phyloP scores from a whole-genome alignment of 1,284 basidiomycete genomes.

The Athelia sp. region DNA sequence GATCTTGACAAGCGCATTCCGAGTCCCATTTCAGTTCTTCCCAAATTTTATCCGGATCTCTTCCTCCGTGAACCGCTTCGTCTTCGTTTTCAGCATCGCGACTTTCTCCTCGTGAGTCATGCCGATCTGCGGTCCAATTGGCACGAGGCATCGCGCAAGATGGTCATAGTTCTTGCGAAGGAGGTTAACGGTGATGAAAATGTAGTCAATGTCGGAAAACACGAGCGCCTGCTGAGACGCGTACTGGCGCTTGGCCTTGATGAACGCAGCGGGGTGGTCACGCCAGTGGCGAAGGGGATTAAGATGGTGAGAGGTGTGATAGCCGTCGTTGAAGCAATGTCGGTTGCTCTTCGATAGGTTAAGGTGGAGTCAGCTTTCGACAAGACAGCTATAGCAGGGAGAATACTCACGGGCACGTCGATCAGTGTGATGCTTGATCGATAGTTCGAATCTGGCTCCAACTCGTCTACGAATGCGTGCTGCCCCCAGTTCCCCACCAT shows the following conservation, averaged over 20 bases:
- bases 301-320: not conserved
- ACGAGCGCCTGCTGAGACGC: not conserved
- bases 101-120: not conserved
- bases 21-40: too few species aligned
- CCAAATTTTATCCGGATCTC: not conserved
- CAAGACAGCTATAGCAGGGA: too few species aligned
- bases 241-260: not conserved
- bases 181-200: not conserved
- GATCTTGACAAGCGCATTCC: too few species aligned
- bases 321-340: not conserved
- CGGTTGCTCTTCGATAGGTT: not conserved
- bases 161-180: not conserved
- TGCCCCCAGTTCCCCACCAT: not conserved
- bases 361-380: not conserved
- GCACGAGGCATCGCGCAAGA: not conserved
- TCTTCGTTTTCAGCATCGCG: not conserved
- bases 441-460: not conserved
- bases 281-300: conserved; percentile 1
- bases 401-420: not conserved
- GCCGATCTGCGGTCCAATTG: not conserved
- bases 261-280: not conserved
- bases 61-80: not conserved
- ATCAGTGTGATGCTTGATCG: not conserved
- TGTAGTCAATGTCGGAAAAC: not conserved
- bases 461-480: not conserved